Evolutionary conservation across 805 yeast species (phyloP), one percentile per base, ranked within the genome.

Genomic region (Sugiyamaella americana): DNA sequence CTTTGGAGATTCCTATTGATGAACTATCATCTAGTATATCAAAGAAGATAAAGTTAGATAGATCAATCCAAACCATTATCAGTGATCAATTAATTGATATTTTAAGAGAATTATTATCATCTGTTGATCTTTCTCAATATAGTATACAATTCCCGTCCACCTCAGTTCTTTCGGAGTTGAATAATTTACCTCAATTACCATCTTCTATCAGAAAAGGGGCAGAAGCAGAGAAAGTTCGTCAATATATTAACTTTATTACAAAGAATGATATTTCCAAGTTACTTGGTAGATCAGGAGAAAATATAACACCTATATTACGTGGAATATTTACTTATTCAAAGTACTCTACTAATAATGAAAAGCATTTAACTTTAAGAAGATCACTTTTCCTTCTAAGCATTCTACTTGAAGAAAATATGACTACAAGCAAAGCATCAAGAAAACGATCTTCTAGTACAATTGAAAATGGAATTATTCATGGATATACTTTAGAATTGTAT

Each of bases 401-500:
- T 26, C 32, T 26, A 26, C 32, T 26, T 26, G 13, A 13, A 8
- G 32, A 26, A 13, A 26, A 26, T 26, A 13, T 26, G 8, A 8
- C 32, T 8, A 26, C 8, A 26, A 8, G 11, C 13, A 26, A 26
- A 26, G 32, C 32, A 13, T 8, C 32, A 8, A 26, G 13, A 13
- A 8, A 13, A 26, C 8, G 32, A 13, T 26, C 32, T 13, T 26
- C 32, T 8, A 26, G 11, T 13, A 26, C 32, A 8, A 13, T 40
- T 16, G 45, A 22, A 13, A 34, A 20, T 13, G 19, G 17, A 13
- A 10, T 32, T 26, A 32, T 29, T 20, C 23, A 40, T 8, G 45
- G 44, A 6, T 45, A 45, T 45, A n/a, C 40, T 18, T 24, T 39
- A 10, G 48, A 45, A 17, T 8, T 45, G 16, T 21, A 20, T 19